A percentile compares a stretch with the other conserved stretches of the same genome.
Evolutionary conservation across 768 basidiomycete species (phyloP).

Genomic region (Collybia nuda): DNA sequence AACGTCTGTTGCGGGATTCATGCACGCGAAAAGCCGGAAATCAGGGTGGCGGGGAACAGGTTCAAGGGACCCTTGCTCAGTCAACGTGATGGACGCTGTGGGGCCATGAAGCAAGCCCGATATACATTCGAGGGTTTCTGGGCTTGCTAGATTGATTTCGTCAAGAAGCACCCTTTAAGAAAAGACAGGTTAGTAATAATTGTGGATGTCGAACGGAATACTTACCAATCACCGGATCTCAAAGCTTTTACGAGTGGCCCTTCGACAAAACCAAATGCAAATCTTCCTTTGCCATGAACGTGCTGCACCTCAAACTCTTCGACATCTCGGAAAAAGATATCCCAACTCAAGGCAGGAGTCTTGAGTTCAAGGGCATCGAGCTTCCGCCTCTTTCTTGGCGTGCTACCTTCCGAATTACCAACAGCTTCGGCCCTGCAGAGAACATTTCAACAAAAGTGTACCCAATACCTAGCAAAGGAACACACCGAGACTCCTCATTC

Average conservation of each 20-base stretch:
- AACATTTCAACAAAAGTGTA: background rate
- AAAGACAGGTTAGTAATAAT: background rate
- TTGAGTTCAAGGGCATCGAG: slow-evolving; percentile 40
- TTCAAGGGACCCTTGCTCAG: slow-evolving; percentile 90
- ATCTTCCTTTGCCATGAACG: slow-evolving; percentile 83
- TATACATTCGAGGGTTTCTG: slow-evolving; percentile 93
- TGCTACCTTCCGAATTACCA: background rate
- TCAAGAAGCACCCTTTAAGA: slow-evolving; percentile 83
- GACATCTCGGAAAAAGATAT: slow-evolving; percentile 62
- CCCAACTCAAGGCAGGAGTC: slow-evolving; percentile 61
- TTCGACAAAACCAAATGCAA: slow-evolving; percentile 94
- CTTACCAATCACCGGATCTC: slow-evolving; percentile 87
- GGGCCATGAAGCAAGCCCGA: slow-evolving; percentile 85
- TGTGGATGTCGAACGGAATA: slow-evolving; percentile 6
- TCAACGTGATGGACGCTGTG: slow-evolving; percentile 85
- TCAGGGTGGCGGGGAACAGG: slow-evolving; percentile 90
- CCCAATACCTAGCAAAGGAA: background rate
- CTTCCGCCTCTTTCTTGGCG: slow-evolving; percentile 44
- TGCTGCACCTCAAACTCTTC: slow-evolving; percentile 86
- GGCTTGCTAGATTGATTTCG: slow-evolving; percentile 92
- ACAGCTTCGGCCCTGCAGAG: background rate
- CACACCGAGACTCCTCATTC: slow-evolving; percentile 20
- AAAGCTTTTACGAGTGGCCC: slow-evolving; percentile 94
- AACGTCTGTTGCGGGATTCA: slow-evolving; percentile 99
- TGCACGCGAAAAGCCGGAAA: slow-evolving; percentile 96